A percentile compares a stretch with the other conserved stretches of the same genome.
Conservation (phyloP, 371 early-diverging fungal genomes). For the Mortierella sp. region DNA sequence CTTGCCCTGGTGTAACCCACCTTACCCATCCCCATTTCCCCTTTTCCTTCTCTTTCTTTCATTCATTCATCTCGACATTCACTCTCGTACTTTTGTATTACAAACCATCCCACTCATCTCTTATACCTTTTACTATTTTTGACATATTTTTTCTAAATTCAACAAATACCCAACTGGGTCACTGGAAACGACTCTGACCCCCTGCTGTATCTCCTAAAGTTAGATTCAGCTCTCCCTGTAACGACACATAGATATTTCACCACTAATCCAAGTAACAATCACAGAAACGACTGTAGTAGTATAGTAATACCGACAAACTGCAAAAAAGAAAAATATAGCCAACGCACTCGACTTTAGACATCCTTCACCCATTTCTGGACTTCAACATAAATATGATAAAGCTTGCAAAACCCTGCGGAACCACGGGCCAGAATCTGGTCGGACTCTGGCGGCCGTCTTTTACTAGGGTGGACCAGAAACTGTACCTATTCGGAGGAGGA, state of each 20-base stretch:
- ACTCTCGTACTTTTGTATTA: not conserved
- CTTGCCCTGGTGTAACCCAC: not conserved
- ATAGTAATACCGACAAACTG: no score
- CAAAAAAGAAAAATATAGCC: not conserved
- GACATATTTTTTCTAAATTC: not conserved
- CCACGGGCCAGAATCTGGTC: slow-evolving; percentile 71
- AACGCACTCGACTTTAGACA: not conserved
- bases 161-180: no score
- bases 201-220: no score
- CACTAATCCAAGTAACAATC: no score
- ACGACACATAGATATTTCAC: no score
- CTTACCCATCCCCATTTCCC: not conserved
- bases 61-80: not conserved
- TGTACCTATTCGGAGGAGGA: slow-evolving; percentile 74
- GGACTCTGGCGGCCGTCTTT: slow-evolving; percentile 77
- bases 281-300: no score
- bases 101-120: not conserved
- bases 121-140: not conserved
- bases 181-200: not conserved
- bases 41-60: not conserved
- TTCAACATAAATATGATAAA: slow-evolving; percentile 55
- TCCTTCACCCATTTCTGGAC: slow-evolving; percentile 1
- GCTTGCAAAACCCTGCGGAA: slow-evolving; percentile 65
- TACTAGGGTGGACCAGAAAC: slow-evolving; percentile 68
- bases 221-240: no score